A percentile compares a stretch with the other conserved stretches of the same genome.
Evolutionary conservation across 768 basidiomycete species (phyloP).

Genomic region (Pluteus cervinus): DNA sequence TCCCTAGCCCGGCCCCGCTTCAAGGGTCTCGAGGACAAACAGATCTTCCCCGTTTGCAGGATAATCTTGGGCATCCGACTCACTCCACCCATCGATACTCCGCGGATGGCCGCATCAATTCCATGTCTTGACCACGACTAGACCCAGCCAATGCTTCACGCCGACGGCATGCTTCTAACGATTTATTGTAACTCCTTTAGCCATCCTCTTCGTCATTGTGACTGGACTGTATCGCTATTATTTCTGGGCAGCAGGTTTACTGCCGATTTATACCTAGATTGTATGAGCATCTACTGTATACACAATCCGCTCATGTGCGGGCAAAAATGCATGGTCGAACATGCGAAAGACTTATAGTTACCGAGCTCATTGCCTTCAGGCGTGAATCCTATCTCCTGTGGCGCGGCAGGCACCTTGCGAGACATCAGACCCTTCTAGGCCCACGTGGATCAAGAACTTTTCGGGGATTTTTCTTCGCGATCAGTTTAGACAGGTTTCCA

Average conservation of each 20-base stretch:
- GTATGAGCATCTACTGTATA: conserved; percentile 11
- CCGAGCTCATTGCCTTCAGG: too few relatives aligned
- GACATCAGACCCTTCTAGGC: too few relatives aligned
- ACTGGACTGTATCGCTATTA: conserved; percentile 19
- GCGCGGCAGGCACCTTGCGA: too few relatives aligned
- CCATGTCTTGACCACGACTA: conserved; percentile 39
- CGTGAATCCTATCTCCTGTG: too few relatives aligned
- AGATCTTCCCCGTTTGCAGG: conserved; percentile 35
- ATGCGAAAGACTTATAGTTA: too few relatives aligned
- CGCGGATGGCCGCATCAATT: conserved; percentile 39
- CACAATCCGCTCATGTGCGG: conserved; percentile 5
- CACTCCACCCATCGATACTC: conserved; percentile 16
- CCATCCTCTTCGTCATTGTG: conserved; percentile 7
- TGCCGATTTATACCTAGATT: conserved; percentile 14
- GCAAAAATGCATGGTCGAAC: too few relatives aligned
- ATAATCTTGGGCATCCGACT: conserved; percentile 22
- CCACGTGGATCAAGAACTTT: too few relatives aligned
- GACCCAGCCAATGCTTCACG: too few relatives aligned
- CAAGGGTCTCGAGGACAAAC: conserved; percentile 34
- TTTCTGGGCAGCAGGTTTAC: conserved; percentile 1
- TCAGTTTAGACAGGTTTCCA: too few relatives aligned
- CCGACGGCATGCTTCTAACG: conserved; percentile 1
- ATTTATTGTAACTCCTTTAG: background rate
- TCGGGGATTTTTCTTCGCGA: too few relatives aligned
- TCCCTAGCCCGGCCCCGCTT: conserved; percentile 38